Evolutionary conservation across 257 asterid genomes (phyloP), one percentile per base, ranked within the genome.

Genomic region (Striga asiatica): DNA sequence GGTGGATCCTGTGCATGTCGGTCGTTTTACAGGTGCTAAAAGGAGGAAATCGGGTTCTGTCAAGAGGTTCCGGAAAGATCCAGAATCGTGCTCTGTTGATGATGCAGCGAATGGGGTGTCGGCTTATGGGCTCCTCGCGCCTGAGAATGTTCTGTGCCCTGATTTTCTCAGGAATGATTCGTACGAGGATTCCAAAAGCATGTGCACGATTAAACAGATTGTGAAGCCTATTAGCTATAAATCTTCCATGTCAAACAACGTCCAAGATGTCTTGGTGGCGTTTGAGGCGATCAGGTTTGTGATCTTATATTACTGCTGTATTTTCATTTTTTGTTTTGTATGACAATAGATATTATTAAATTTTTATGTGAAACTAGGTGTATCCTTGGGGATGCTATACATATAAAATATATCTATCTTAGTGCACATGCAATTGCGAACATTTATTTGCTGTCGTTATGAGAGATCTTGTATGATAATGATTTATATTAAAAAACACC

Each of bases 1-100:
- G 56, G 58, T 41, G 25, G 91, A 66, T 25, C 49, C 66, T 3
- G 50, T 41, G 49, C 83, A 76, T 61, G 46, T 55, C 34, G 81
- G 80, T 71, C 96, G 95, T 28, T 69, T 67, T 61, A 83, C 70
- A 23, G 96, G 98, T 53, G 89, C 98, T 50, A 91, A 47, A 64
- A 80, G 60, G 82, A 82, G 98, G 73, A 91, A 91, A 75, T 91
- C 96, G 56, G 94, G 96, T 65, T 74, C 75, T 47, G 98, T 91
- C 24, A 88, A 78, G 76, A 78, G 98, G 65, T 87, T 91, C 72
- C 83, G 57, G 71, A 78, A 72, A 78, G 92, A 84, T 61, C 61
- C 71, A 2, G 60, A 69, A 28, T 42, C 80, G 0, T 54, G 68
- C 66, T 45, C 62, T 13, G 56, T 49, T 43, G 72, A 70, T 50